Conservation (phyloP, 176 grass and related monocot species). For the Melocanna baccifera region DNA sequence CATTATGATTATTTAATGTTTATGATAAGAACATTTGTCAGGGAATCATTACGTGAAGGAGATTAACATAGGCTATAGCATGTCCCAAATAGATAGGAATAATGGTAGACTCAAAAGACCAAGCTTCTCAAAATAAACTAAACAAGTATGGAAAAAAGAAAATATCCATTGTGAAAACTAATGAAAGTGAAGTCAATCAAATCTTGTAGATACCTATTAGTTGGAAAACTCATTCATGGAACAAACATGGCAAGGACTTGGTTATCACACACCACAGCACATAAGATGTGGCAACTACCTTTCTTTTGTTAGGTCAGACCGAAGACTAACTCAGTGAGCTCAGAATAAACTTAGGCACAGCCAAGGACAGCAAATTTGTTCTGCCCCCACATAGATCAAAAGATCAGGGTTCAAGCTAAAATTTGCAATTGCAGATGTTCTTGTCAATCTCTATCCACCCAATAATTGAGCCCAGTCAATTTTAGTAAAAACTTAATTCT, state of each 20-base stretch:
- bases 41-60: neutral
- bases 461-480: constrained; percentile 28
- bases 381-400: constrained; percentile 4
- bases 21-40: neutral
- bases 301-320: constrained; percentile 5
- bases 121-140: neutral
- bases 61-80: neutral
- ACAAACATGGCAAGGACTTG: constrained; percentile 3
- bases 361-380: constrained; percentile 18
- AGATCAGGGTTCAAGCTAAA: neutral
- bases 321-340: neutral
- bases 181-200: neutral
- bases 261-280: neutral
- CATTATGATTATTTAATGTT: neutral
- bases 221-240: constrained; percentile 9
- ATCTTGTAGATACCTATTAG: neutral
- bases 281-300: constrained; percentile 16
- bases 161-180: neutral
- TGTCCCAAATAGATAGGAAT: neutral
- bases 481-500: neutral
- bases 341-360: neutral
- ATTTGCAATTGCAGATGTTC: neutral
- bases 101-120: neutral
- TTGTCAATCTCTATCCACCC: constrained; percentile 17
- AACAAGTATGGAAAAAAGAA: neutral